Base-by-base conservation (phyloP, 2,329 filamentous ascomycete genomes). In the Epichloe baconii region DNA sequence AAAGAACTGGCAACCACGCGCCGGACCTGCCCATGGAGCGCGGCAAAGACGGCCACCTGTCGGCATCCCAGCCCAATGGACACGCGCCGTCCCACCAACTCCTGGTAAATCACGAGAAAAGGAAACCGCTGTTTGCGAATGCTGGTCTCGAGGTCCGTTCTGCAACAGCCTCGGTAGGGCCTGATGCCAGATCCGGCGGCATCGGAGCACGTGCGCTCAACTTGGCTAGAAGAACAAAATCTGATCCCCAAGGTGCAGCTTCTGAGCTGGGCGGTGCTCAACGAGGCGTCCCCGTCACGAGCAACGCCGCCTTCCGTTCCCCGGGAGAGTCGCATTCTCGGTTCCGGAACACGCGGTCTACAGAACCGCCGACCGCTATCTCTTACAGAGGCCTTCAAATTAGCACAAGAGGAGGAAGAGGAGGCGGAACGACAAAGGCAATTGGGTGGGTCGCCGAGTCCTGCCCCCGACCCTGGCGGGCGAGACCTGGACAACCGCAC, bases 401-500 rank as follows among this genome's bases (percentile, higher is more conserved):
- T 63, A 41, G 68, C 65, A 4, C 62, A 58, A 37, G 57, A 58
- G 36, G 66, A 67, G 48, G 61, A 58, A 37, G 60, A 60, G 40
- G 55, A 59, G n/a, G 61, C 57, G 31, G 55, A 59, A 15, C 51
- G 53, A n/a, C 56, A 54, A n/a, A 51, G 52, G 56, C 62, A 31
- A 53, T 58, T 60, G n/a, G 69, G 71, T 53, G 74, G 68, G 17
- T 77, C 74, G 2, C 75, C 75, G 1, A 78, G 75, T 50, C 75
- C 75, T 0, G 75, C 75, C 1, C 75, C 2, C 65, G 75, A 35
- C 59, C 65, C 7, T 72, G 71, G 68, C 68, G 70, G 12, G 58
- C 62, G 17, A 62, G 61, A 36, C 59, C 57, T 45, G 64, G 62
- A 10, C 52, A 41, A 21, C 7, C 44, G 1, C 59, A 61, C 0